A percentile compares a stretch with the other conserved stretches of the same genome.
Conservation (phyloP, 2,329 filamentous ascomycete species). For the Neofusicoccum parvum region DNA sequence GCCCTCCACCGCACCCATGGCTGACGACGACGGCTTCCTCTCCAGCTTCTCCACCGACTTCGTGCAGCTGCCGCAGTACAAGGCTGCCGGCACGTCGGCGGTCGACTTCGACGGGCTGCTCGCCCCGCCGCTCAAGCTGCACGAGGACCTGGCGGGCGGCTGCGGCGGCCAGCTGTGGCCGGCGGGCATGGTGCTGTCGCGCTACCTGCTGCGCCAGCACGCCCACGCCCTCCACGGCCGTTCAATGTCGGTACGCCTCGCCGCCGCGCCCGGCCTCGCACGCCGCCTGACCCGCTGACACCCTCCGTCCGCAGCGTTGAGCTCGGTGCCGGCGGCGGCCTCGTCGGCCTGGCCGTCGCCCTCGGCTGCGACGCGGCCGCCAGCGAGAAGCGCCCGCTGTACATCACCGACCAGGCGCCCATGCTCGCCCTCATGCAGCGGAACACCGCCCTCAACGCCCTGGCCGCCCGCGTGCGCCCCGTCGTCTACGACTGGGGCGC, state of each 20-base stretch:
- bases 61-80: conserved; percentile 56
- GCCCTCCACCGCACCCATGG: not conserved
- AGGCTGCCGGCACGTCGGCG: conserved; percentile 53
- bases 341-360: conserved; percentile 71
- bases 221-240: conserved; percentile 63
- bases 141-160: conserved; percentile 82
- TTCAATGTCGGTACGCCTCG: conserved; percentile 66
- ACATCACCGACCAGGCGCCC: conserved; percentile 82
- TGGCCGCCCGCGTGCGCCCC: conserved; percentile 65
- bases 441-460: conserved; percentile 80
- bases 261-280: not conserved
- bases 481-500: conserved; percentile 77
- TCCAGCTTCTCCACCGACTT: conserved; percentile 57
- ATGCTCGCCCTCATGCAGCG: conserved; percentile 85
- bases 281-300: conserved; percentile 23
- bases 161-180: conserved; percentile 96
- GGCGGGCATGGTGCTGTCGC: conserved; percentile 83
- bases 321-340: conserved; percentile 86
- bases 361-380: conserved; percentile 46
- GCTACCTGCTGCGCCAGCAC: conserved; percentile 80
- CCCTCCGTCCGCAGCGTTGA: conserved; percentile 65
- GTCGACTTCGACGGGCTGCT: conserved; percentile 75
- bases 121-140: conserved; percentile 68
- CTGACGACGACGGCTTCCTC: conserved; percentile 27
- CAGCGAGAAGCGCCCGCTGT: conserved; percentile 57